These are phyloP conservation scores for Colletotrichum spaethianum DNA, from an alignment of 2,329 filamentous ascomycete genomes.

Conservation along the genomic window DNA sequence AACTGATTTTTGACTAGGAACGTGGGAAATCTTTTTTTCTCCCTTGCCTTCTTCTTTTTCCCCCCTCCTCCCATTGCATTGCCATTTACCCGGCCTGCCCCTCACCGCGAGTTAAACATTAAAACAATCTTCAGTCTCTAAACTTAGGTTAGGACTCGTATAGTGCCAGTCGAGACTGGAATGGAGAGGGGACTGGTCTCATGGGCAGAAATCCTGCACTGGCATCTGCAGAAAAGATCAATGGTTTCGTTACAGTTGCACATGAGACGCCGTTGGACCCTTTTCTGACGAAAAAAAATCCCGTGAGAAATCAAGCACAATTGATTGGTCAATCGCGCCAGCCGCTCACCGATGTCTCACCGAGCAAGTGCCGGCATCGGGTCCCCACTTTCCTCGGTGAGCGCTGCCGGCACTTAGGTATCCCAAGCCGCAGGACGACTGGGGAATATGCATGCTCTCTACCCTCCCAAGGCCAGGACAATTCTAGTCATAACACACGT, in stretches of 20 bases:
- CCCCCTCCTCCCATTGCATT: background rate
- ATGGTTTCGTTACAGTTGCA: background rate
- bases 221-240: too few relatives aligned
- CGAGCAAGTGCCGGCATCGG: background rate
- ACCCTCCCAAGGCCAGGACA: background rate
- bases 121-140: too few relatives aligned
- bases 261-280: constrained; percentile 9
- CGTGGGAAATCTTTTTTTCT: background rate
- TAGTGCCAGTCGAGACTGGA: too few relatives aligned
- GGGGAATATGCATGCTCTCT: background rate
- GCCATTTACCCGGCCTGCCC: too few relatives aligned
- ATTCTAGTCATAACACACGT: background rate
- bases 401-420: too few relatives aligned
- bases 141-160: background rate
- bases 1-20: background rate
- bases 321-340: background rate
- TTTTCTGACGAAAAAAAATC: background rate
- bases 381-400: background rate
- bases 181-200: too few relatives aligned
- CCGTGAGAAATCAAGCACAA: background rate
- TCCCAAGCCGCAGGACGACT: background rate
- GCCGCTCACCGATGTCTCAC: background rate
- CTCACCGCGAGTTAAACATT: too few relatives aligned
- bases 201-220: too few relatives aligned
- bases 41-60: background rate